phyloP scores from a whole-genome alignment of 1,284 basidiomycete genomes.

The Apiotrichum sp. region DNA sequence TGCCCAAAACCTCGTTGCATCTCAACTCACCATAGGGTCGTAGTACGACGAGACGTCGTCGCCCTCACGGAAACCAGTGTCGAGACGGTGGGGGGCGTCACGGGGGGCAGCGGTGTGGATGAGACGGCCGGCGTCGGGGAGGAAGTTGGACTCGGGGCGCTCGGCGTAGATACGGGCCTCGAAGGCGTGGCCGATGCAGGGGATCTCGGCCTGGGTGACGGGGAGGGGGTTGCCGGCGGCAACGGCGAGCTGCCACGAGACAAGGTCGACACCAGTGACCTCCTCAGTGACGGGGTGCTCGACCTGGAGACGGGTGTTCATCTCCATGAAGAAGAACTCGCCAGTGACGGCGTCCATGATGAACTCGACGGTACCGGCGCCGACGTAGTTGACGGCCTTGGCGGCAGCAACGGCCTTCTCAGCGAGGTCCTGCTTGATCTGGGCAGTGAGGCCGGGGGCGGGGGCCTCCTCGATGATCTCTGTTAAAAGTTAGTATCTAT shows the following conservation, averaged over 20 bases:
- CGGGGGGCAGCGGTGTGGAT: conserved; percentile 58
- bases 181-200: conserved; percentile 83
- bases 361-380: conserved; percentile 88
- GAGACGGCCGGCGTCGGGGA: conserved; percentile 81
- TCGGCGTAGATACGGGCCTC: conserved; percentile 97
- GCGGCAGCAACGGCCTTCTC: conserved; percentile 86
- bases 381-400: conserved; percentile 80
- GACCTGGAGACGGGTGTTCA: conserved; percentile 89
- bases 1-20: too few relatives aligned
- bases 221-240: conserved; percentile 83
- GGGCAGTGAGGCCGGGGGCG: conserved; percentile 72
- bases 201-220: conserved; percentile 66
- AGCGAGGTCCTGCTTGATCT: conserved; percentile 71
- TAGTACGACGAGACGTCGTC: conserved; percentile 88
- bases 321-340: conserved; percentile 90
- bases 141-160: conserved; percentile 82
- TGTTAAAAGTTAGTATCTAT: conserved; percentile 3
- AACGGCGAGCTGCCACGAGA: conserved; percentile 90
- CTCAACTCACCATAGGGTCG: conserved; percentile 63
- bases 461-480: conserved; percentile 62
- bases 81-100: conserved; percentile 67
- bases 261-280: conserved; percentile 86
- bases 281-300: conserved; percentile 95
- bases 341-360: conserved; percentile 83
- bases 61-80: conserved; percentile 80